Conservation (phyloP, 2,329 filamentous ascomycete species). For the Talaromyces rugulosus region DNA sequence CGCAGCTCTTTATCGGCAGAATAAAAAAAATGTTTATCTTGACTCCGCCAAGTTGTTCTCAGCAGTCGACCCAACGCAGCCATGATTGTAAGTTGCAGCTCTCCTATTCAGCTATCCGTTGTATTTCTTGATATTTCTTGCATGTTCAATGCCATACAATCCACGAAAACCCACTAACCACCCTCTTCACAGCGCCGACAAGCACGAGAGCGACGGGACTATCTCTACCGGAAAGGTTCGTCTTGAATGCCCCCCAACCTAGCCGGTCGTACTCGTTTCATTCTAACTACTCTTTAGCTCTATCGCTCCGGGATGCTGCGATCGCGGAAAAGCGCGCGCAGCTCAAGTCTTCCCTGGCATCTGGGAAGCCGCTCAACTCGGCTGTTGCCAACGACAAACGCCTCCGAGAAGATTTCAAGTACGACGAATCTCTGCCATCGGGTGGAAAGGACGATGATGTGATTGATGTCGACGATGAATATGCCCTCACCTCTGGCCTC, state of each 20-base stretch:
- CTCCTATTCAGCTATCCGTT: neutral
- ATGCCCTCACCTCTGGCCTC: constrained; percentile 83
- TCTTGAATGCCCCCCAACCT: neutral
- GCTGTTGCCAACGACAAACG: constrained; percentile 80
- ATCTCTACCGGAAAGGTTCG: constrained; percentile 71
- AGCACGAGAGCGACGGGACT: constrained; percentile 75
- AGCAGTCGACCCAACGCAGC: constrained; percentile 1
- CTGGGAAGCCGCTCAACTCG: constrained; percentile 79
- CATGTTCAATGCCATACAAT: neutral
- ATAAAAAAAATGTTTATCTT: constrained; percentile 32
- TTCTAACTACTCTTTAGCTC: constrained; percentile 43
- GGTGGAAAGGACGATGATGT: constrained; percentile 58
- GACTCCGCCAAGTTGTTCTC: neutral
- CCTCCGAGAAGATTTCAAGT: constrained; percentile 84
- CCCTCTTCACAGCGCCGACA: constrained; percentile 55
- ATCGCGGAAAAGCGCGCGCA: constrained; percentile 88
- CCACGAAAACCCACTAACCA: neutral
- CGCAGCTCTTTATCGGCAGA: constrained; percentile 21
- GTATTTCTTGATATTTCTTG: neutral
- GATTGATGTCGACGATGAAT: constrained; percentile 83
- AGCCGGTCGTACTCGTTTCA: neutral
- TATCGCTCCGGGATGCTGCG: constrained; percentile 84
- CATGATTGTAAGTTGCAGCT: constrained; percentile 12
- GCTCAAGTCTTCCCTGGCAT: constrained; percentile 78
- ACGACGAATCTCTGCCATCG: constrained; percentile 68